phyloP scores from a whole-genome alignment of 805 yeast species.

The Maudiozyma serrabonitensis region DNA sequence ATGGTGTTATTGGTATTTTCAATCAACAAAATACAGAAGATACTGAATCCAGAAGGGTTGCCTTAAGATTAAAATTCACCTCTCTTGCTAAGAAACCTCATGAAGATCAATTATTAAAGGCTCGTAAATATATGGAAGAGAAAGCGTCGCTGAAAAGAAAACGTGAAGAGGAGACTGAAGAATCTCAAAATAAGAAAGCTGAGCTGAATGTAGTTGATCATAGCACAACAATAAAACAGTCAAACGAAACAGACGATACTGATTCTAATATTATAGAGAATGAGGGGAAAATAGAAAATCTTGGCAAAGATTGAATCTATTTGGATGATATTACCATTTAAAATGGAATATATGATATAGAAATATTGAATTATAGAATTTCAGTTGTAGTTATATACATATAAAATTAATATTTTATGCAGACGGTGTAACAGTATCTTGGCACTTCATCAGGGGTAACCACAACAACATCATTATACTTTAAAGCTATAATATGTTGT shows the following conservation, averaged over 20 bases:
- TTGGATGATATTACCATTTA: too few species aligned
- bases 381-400: background rate
- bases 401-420: background rate
- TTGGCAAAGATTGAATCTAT: too few species aligned
- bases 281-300: too few species aligned
- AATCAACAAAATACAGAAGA: slow-evolving; percentile 16
- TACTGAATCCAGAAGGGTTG: slow-evolving; percentile 7
- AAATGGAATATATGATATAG: too few species aligned
- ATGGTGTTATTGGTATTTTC: slow-evolving; percentile 34
- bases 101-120: slow-evolving; percentile 14
- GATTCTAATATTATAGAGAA: too few species aligned
- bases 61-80: slow-evolving; percentile 5
- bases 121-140: slow-evolving; percentile 12
- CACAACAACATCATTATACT: background rate
- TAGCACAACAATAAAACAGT: background rate
- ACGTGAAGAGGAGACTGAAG: slow-evolving; percentile 7
- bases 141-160: slow-evolving; percentile 11
- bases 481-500: background rate
- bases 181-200: background rate
- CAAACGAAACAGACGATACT: too few species aligned
- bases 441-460: background rate
- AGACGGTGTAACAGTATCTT: background rate
- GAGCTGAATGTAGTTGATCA: background rate
- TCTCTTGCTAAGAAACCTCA: slow-evolving; percentile 12
- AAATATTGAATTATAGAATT: too few species aligned